phyloP scores from a whole-genome alignment of 148 eudicot genomes.

The Chenopodium suecicum region DNA sequence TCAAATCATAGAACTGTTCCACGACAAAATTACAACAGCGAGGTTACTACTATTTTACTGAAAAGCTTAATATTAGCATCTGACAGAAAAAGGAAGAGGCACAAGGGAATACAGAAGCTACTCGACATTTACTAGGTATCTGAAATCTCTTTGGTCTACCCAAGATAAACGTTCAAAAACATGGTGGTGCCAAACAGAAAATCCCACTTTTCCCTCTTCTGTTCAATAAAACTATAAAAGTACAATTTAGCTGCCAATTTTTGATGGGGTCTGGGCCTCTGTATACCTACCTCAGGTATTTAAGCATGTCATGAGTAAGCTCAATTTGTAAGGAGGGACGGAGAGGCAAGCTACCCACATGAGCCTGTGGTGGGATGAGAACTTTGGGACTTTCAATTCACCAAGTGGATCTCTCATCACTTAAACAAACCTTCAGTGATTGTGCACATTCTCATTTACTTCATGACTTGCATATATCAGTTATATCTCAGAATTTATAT shows the following conservation, averaged over 20 bases:
- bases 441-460: background rate
- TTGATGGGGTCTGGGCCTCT: no score
- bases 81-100: background rate
- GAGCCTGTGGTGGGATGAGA: background rate
- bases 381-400: background rate
- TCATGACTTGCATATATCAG: no score
- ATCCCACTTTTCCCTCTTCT: no score
- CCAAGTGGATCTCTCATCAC: no score
- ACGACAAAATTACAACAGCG: background rate
- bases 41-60: background rate
- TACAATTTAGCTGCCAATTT: background rate
- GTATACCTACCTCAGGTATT: background rate
- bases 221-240: background rate
- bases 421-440: background rate
- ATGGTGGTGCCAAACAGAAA: no score
- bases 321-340: background rate
- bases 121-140: no score
- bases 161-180: no score
- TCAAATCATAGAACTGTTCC: slow-evolving; percentile 75
- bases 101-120: background rate
- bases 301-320: background rate
- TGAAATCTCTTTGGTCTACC: no score
- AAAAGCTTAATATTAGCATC: background rate
- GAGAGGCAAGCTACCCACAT: no score
- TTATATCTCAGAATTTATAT: no score